These are phyloP conservation scores for Erodium moschatum DNA, from an alignment of 441 rosid species.

Conservation along the genomic window DNA sequence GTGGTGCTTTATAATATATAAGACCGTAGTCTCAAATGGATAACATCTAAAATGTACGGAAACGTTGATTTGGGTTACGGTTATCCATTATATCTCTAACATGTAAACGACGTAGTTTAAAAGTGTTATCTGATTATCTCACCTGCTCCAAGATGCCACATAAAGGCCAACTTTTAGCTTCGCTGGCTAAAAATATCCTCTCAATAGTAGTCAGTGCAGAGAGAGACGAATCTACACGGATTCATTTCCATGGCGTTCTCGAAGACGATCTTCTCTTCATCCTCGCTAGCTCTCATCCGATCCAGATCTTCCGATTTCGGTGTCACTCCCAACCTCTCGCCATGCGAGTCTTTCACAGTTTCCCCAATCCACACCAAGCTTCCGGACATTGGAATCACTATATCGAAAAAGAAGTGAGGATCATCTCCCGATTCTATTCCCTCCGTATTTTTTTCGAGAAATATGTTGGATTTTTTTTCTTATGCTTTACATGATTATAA, in stretches of 20 bases:
- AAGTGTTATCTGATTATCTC: too few species aligned
- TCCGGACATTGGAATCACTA: not conserved
- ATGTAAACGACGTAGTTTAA: too few species aligned
- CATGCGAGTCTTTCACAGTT: not conserved
- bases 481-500: not conserved
- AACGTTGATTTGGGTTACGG: too few species aligned
- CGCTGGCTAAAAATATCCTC: too few species aligned
- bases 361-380: not conserved
- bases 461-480: not conserved
- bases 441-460: not conserved
- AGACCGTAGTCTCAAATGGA: too few species aligned
- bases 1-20: too few species aligned
- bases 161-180: too few species aligned
- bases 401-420: not conserved
- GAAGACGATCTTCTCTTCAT: not conserved
- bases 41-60: too few species aligned
- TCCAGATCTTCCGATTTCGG: not conserved
- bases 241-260: not conserved
- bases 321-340: not conserved
- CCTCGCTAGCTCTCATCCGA: not conserved
- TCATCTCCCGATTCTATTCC: not conserved
- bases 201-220: too few species aligned
- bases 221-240: too few species aligned
- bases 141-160: too few species aligned
- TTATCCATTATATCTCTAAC: too few species aligned